Conservation (phyloP, 1,284 basidiomycete genomes). For the Sporisorium exsertum region DNA sequence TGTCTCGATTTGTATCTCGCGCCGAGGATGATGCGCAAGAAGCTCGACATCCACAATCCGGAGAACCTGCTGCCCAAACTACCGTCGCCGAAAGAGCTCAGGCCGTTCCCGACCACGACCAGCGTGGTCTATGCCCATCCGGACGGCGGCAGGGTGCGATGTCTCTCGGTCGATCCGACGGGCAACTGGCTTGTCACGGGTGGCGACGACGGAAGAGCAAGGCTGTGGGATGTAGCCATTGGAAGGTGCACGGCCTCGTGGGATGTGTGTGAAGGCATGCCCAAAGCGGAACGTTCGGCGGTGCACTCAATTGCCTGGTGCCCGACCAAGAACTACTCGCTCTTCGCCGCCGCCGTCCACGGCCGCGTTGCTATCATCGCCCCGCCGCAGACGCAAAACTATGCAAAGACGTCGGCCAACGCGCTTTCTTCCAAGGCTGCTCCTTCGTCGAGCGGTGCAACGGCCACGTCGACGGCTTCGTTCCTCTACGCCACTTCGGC, state of each 20-base stretch:
- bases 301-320: conserved; percentile 93
- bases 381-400: conserved; percentile 73
- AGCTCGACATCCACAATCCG: conserved; percentile 73
- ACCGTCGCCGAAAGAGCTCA: conserved; percentile 90
- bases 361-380: conserved; percentile 82
- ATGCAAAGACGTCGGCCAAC: conserved; percentile 70
- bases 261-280: conserved; percentile 74
- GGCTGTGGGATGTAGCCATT: conserved; percentile 93
- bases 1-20: conserved; percentile 97
- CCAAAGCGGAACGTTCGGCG: conserved; percentile 65
- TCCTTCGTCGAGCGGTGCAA: conserved; percentile 62
- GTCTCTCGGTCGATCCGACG: conserved; percentile 84
- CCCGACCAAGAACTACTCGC: conserved; percentile 83
- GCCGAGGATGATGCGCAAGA: conserved; percentile 77
- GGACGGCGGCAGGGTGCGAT: conserved; percentile 77
- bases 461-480: conserved; percentile 48
- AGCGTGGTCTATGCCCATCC: conserved; percentile 81
- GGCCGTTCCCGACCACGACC: conserved; percentile 91
- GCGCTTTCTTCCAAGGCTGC: conserved; percentile 67
- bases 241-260: conserved; percentile 90
- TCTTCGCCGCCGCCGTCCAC: conserved; percentile 78
- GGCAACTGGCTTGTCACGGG: conserved; percentile 93
- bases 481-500: conserved; percentile 60
- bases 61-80: conserved; percentile 92
- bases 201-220: conserved; percentile 87